These are phyloP conservation scores for Hymenoscyphus fraxineus DNA, from an alignment of 2,329 filamentous ascomycete species.

Conservation along the genomic window DNA sequence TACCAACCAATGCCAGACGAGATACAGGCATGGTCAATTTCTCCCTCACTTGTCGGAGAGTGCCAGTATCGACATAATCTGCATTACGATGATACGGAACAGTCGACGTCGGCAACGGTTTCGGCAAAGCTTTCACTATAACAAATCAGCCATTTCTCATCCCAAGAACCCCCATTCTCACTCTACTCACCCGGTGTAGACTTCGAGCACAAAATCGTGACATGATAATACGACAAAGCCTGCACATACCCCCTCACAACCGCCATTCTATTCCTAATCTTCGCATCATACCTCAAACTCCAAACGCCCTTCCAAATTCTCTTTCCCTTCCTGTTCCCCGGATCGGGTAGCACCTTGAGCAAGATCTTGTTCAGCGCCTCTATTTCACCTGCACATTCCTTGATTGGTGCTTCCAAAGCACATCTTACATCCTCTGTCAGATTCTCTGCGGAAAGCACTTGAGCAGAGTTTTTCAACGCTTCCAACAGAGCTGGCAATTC, in stretches of 20 bases:
- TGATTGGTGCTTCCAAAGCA: not conserved
- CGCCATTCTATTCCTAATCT: not conserved
- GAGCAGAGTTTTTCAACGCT: not conserved
- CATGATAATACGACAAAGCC: not conserved
- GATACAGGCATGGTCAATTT: not conserved
- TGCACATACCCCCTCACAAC: not conserved
- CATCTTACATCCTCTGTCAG: not conserved
- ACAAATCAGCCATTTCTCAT: not conserved
- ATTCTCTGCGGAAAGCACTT: not conserved
- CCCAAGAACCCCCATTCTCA: not conserved
- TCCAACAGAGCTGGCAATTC: not conserved
- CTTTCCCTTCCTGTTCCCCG: not conserved
- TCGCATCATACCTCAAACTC: not conserved
- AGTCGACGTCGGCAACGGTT: not conserved
- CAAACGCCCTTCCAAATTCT: not conserved
- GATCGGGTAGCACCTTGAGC: not conserved
- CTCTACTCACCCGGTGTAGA: not conserved
- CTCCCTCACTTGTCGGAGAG: not conserved
- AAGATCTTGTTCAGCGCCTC: not conserved
- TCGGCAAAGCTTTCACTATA: not conserved
- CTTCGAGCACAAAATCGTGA: not conserved
- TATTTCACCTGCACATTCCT: not conserved
- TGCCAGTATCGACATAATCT: not conserved
- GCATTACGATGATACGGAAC: not conserved
- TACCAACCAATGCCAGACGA: not conserved